Evolutionary conservation across 2,329 filamentous ascomycete species (phyloP), one percentile per base, ranked within the genome.

Genomic region (Botryotinia convoluta): DNA sequence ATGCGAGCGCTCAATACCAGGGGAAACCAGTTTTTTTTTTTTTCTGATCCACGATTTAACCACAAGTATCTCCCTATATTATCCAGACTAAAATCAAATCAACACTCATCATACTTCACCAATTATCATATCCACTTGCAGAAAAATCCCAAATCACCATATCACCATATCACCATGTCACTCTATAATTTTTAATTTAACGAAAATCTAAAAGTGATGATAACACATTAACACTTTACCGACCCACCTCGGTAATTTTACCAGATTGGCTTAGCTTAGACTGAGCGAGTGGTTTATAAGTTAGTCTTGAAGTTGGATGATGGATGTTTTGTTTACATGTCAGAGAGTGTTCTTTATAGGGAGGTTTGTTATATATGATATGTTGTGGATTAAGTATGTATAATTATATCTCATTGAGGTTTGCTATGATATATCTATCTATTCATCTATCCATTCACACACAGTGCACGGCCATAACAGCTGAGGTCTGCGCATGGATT

Each of bases 11-110:
- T 57, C 51, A 16, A 18, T 1, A 9, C 14, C n/a, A 1, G 8
- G 3, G 1, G 18, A 18, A 2, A 5, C 8, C 26, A 16, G 1
- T n/a, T 29, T 57, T 2, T 14, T 3, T n/a, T 0, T 29, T 3
- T 57, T 57, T 4, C 8, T 14, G 4, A 57, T 18, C 3, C 5
- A 14, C 1, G 5, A 57, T 29, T 5, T 12, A n/a, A 12, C 5
- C 10, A n/a, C 26, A 14, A n/a, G 4, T 51, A 1, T 14, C 22
- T n/a, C 26, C 26, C 48, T n/a, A 6, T 26, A 51, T 3, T 0
- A n/a, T 6, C 10, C 51, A 18, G 8, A 18, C 2, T 0, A 32
- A 0, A 57, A 2, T 8, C 7, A 1, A 29, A 54, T 29, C 14
- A 18, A 57, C 1, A 29, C 51, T 1, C 3, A 29, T 4, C 3